phyloP scores from a whole-genome alignment of 2,329 filamentous ascomycete species.

The Trichoderma lentiforme region DNA sequence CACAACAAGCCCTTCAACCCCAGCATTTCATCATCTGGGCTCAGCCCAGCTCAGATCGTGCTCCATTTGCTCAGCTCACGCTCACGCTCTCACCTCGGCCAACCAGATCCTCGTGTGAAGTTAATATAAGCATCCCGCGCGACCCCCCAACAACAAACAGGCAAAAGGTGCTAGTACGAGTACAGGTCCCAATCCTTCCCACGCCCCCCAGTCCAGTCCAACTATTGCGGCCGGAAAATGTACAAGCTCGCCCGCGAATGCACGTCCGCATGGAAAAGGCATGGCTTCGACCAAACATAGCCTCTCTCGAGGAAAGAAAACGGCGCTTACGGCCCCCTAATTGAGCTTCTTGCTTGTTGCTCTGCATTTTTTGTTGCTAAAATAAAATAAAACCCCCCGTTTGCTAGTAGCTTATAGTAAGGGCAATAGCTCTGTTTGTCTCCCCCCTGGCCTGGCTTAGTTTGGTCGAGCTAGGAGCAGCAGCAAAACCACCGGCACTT shows the following conservation, averaged over 20 bases:
- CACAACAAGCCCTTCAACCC: not conserved
- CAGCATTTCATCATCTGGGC: not conserved
- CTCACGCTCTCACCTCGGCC: not conserved
- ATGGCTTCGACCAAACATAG: not conserved
- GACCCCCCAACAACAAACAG: not conserved
- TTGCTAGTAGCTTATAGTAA: not conserved
- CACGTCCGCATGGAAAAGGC: not conserved
- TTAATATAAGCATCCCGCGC: constrained; percentile 1
- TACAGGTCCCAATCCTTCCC: not conserved
- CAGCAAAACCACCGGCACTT: not conserved
- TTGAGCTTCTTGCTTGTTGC: not conserved
- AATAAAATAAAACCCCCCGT: not conserved
- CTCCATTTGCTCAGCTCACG: not conserved
- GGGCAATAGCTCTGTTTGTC: not conserved
- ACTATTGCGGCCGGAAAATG: not conserved
- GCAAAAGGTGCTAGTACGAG: not conserved
- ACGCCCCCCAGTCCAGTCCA: not conserved
- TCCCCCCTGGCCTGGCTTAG: not conserved
- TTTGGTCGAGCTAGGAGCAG: not conserved
- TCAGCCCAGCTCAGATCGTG: not conserved
- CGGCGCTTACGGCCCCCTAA: not conserved
- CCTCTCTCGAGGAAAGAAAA: not conserved
- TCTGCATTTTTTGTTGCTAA: not conserved
- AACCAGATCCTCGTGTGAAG: not conserved
- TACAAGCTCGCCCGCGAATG: not conserved